Evolutionary conservation across 176 grass and related monocot species (phyloP).

Genomic region (Alopecurus myosuroides): DNA sequence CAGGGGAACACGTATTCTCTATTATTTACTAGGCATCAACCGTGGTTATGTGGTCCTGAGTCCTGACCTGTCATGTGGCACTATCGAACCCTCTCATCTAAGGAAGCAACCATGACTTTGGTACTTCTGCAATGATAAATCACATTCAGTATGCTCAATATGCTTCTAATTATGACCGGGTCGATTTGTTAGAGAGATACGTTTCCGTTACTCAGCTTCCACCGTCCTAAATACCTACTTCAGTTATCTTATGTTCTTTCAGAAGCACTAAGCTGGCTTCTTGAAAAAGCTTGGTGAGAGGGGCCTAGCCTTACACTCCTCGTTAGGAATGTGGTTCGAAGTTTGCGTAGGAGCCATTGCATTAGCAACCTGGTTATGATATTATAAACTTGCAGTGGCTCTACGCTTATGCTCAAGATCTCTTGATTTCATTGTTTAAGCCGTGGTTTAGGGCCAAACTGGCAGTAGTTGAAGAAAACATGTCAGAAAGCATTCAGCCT

Average conservation of each 20-base stretch:
- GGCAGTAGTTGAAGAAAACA: neutral
- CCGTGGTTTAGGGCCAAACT: constrained; percentile 1
- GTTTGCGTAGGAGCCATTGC: neutral
- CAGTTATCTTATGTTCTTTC: constrained; percentile 12
- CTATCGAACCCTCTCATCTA: constrained; percentile 14
- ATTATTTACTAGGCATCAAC: constrained; percentile 21
- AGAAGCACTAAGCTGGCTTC: constrained; percentile 9
- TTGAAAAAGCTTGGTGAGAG: neutral
- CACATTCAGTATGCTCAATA: constrained; percentile 19
- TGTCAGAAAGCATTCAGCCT: neutral
- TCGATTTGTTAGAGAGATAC: constrained; percentile 20
- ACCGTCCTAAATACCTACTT: neutral
- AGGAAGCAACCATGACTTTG: constrained; percentile 25
- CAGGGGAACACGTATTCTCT: neutral
- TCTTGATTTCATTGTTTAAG: neutral
- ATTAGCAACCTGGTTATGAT: neutral
- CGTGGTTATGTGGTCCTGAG: constrained; percentile 19
- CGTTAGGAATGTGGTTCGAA: neutral
- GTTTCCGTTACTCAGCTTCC: constrained; percentile 14
- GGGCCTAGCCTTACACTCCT: neutral
- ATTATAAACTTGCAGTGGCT: neutral
- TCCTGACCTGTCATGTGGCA: constrained; percentile 23
- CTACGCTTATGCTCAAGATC: neutral
- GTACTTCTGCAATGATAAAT: constrained; percentile 43
- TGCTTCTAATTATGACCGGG: neutral